A percentile compares a stretch with the other conserved stretches of the same genome.
phyloP scores from a whole-genome alignment of 2,329 filamentous ascomycete genomes.

The Beauveria brongniartii region DNA sequence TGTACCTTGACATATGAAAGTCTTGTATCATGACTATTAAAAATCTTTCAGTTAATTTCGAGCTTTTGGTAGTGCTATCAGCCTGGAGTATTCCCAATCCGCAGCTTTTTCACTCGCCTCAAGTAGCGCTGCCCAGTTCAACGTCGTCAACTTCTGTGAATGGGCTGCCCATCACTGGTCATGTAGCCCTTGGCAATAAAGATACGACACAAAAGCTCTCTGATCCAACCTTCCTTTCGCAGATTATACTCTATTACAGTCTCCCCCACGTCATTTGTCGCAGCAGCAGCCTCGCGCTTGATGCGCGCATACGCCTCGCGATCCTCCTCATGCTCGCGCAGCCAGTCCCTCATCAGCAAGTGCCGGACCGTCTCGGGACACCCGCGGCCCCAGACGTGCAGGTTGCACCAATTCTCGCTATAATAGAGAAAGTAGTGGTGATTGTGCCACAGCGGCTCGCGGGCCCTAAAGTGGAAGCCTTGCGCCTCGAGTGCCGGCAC shows the following conservation, averaged over 20 bases:
- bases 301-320: slow-evolving; percentile 27
- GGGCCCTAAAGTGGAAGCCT: slow-evolving; percentile 33
- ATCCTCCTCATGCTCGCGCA: slow-evolving; percentile 27
- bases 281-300: slow-evolving; percentile 26
- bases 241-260: slow-evolving; percentile 27
- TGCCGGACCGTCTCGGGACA: slow-evolving; percentile 31
- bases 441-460: slow-evolving; percentile 33
- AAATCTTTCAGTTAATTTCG: not conserved
- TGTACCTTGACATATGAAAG: not conserved
- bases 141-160: not conserved
- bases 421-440: slow-evolving; percentile 31
- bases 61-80: too few relatives aligned
- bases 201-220: slow-evolving; percentile 22
- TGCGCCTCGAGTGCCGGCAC: slow-evolving; percentile 28
- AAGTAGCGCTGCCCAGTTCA: not conserved
- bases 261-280: slow-evolving; percentile 22
- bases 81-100: too few relatives aligned
- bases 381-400: slow-evolving; percentile 35
- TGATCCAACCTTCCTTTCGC: slow-evolving; percentile 29
- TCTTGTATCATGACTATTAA: not conserved
- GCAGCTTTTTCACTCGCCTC: too few relatives aligned
- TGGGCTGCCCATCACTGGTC: not conserved
- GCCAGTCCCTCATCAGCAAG: slow-evolving; percentile 34
- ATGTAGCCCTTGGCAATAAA: slow-evolving; percentile 11
- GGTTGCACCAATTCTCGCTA: slow-evolving; percentile 28